Percentiles rank a stretch among this genome's conserved stretches.
phyloP scores from a whole-genome alignment of 768 basidiomycete genomes.

The Suillus discolor region DNA sequence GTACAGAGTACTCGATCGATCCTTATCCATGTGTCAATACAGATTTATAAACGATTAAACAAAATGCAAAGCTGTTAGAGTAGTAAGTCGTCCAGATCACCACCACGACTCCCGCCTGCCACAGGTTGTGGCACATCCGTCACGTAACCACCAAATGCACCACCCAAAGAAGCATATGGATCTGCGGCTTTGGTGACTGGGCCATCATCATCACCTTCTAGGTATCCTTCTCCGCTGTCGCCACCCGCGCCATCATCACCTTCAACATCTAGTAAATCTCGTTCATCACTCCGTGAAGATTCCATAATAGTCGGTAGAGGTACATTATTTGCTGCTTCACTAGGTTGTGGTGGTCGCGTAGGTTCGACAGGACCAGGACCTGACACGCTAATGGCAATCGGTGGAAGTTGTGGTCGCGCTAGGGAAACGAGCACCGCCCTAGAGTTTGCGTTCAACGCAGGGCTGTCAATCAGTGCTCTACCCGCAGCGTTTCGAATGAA shows the following conservation, averaged over 20 bases:
- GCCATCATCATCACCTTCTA: constrained; percentile 42
- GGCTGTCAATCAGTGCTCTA: constrained; percentile 82
- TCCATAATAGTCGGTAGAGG: constrained; percentile 35
- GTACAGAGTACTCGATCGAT: constrained; percentile 5
- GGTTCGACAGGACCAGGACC: constrained; percentile 53
- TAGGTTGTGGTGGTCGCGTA: constrained; percentile 25
- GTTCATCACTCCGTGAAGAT: constrained; percentile 16
- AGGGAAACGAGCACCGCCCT: constrained; percentile 69
- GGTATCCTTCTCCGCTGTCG: constrained; percentile 36
- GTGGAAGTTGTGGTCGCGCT: constrained; percentile 51
- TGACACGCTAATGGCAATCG: constrained; percentile 46
- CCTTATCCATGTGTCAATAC: constrained; percentile 7
- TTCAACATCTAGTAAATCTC: constrained; percentile 23
- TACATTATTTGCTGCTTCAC: constrained; percentile 28
- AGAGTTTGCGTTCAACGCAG: constrained; percentile 85
- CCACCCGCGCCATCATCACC: constrained; percentile 23
- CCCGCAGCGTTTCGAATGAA: constrained; percentile 91
- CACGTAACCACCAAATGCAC: constrained; percentile 73
- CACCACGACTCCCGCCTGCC: constrained; percentile 40
- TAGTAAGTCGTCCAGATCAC: constrained; percentile 69
- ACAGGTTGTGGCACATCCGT: constrained; percentile 76
- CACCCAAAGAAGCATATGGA: constrained; percentile 83
- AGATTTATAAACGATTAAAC: constrained; percentile 1
- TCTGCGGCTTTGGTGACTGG: constrained; percentile 43
- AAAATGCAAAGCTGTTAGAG: constrained; percentile 40